phyloP scores from a whole-genome alignment of 2,329 filamentous ascomycete genomes.

The Pseudocercospora ulei region DNA sequence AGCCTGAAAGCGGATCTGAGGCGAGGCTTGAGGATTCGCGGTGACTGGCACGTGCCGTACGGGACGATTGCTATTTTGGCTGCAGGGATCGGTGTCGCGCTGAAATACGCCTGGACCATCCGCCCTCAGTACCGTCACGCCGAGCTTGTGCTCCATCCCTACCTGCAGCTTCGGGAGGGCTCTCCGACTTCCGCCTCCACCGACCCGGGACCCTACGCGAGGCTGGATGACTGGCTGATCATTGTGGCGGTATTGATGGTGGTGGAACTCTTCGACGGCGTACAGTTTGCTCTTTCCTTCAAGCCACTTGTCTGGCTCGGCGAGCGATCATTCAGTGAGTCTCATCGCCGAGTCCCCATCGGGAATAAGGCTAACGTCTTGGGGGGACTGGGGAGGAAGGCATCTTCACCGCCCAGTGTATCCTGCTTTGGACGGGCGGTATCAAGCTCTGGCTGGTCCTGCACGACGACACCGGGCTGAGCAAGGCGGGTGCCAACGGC shows the following conservation, averaged over 20 bases:
- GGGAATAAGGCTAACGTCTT: conserved; percentile 1
- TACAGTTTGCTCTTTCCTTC: conserved; percentile 23
- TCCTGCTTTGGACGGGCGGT: conserved; percentile 29
- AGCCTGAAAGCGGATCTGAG: conserved; percentile 20
- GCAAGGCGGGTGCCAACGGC: conserved; percentile 23
- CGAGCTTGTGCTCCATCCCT: conserved; percentile 27
- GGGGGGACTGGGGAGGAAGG: too few relatives aligned
- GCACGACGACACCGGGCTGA: conserved; percentile 11
- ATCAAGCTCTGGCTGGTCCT: conserved; percentile 29
- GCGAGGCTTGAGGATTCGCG: conserved; percentile 20
- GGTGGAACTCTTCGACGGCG: conserved; percentile 20
- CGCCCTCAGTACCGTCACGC: conserved; percentile 25
- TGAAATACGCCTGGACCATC: conserved; percentile 27
- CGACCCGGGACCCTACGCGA: conserved; percentile 24
- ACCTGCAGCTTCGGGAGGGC: conserved; percentile 24
- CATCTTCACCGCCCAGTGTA: conserved; percentile 27
- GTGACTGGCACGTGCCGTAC: conserved; percentile 22
- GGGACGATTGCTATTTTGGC: conserved; percentile 16
- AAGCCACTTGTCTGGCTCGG: conserved; percentile 25
- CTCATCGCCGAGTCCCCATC: neutral
- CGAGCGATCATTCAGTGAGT: conserved; percentile 29
- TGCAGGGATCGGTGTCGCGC: conserved; percentile 19
- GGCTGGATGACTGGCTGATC: conserved; percentile 29
- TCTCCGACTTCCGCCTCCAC: conserved; percentile 16
- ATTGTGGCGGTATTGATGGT: conserved; percentile 26